Base-by-base conservation (phyloP, 2,329 filamentous ascomycete species). In the Sordariomycetes sp. region DNA sequence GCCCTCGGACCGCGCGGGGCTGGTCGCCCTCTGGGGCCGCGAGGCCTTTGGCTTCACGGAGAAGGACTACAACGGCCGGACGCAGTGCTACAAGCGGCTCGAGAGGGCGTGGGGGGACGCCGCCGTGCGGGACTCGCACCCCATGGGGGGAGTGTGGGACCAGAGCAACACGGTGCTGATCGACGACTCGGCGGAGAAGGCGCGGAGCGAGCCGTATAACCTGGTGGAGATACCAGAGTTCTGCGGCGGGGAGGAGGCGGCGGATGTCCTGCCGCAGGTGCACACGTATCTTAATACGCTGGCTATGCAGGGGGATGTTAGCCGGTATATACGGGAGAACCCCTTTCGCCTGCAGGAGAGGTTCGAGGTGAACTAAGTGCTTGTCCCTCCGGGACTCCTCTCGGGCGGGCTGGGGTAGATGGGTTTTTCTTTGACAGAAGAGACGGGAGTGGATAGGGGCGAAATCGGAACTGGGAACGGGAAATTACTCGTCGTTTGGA, bases 31-130 rank as follows among this genome's bases (percentile, higher is more conserved):
- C 57, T 96, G 91, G 90, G 86, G 77, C 6, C 83, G 94, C 34
- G 86, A 95, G 64, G 80, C 78, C 28, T 85, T 97, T 59, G 81
- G 81, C 22, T 79, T 99, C 3, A 77, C 78, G 0, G 48, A 62
- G 0, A 60, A 67, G 2, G 85, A 95, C 66, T 96, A 87, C 72
- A 73, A 77, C 58, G 63, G 70, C 54, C 87, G 88, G 59, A 84
- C 92, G 0, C 89, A 95, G 68, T 90, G 91, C 59, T 97, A 96
- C 77, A 99, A 99, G 74, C 81, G 88, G 42, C 77, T 99, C 2
- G 76, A 81, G 0, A 74, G 71, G 54, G 71, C 96, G 0, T 99
- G 94, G 94, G 65, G 64, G 13, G 71, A 82, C 61, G 67, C 69
- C 0, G 53, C 57, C 3, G 68, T 84, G 24, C 67, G 66, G 58